phyloP scores from a whole-genome alignment of 306 rosid genomes.

The Quercus engelmannii region DNA sequence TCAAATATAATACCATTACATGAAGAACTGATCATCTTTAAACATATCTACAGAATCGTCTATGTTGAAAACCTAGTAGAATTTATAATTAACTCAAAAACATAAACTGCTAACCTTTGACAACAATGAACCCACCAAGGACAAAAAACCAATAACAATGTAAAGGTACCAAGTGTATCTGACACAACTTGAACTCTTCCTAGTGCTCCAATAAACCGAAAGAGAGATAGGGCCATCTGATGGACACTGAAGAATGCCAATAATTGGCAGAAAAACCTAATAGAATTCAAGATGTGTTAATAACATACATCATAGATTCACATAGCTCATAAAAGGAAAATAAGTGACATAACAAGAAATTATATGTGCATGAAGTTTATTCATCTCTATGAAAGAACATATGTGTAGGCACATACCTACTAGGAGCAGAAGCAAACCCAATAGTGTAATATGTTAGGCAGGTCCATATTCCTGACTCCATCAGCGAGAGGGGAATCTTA shows the following conservation, averaged over 20 bases:
- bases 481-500: conserved; percentile 58
- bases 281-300: conserved; percentile 2
- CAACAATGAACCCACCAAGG: conserved; percentile 82
- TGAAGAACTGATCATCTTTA: not conserved
- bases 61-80: not conserved
- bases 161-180: conserved; percentile 55
- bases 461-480: conserved; percentile 76
- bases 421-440: conserved; percentile 77
- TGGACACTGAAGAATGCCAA: conserved; percentile 77
- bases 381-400: not conserved
- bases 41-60: not conserved
- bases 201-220: conserved; percentile 73
- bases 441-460: conserved; percentile 64
- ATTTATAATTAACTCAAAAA: not conserved
- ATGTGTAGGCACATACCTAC: conserved; percentile 44
- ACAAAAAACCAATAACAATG: conserved; percentile 65
- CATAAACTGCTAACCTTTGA: conserved; percentile 46
- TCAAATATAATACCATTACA: not conserved
- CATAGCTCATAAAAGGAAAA: not conserved
- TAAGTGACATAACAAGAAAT: not conserved
- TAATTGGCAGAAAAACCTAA: conserved; percentile 73
- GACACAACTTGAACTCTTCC: conserved; percentile 78
- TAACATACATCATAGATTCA: conserved; percentile 8
- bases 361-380: not conserved
- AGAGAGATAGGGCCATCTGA: conserved; percentile 73